Conservation (phyloP, 2,329 filamentous ascomycete genomes). For the Fusarium verrucosum region DNA sequence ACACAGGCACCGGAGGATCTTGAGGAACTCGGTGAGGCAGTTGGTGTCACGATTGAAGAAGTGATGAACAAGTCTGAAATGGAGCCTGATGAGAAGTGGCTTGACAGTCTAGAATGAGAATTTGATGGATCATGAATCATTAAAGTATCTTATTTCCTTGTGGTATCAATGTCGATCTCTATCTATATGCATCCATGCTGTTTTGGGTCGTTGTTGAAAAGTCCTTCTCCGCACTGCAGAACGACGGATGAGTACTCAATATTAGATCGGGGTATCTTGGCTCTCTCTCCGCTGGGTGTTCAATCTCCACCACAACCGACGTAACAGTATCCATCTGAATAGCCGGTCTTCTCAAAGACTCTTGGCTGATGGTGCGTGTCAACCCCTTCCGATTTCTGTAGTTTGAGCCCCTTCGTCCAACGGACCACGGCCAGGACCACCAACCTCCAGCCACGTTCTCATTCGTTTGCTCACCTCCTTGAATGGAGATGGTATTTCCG, state of each 20-base stretch:
- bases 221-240: slow-evolving; percentile 45
- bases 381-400: slow-evolving; percentile 20
- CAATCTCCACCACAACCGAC: slow-evolving; percentile 53
- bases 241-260: slow-evolving; percentile 40
- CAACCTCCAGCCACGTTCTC: slow-evolving; percentile 38
- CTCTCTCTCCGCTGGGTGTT: slow-evolving; percentile 42
- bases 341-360: slow-evolving; percentile 49
- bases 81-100: background rate
- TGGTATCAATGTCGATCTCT: background rate
- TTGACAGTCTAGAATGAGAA: background rate
- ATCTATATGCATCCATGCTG: slow-evolving; percentile 10
- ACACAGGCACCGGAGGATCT: background rate
- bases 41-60: background rate
- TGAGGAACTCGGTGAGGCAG: background rate
- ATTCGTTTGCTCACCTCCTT: slow-evolving; percentile 41
- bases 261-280: slow-evolving; percentile 39
- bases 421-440: slow-evolving; percentile 45
- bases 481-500: slow-evolving; percentile 55
- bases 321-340: slow-evolving; percentile 58
- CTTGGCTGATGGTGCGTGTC: slow-evolving; percentile 44
- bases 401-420: slow-evolving; percentile 5
- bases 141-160: background rate
- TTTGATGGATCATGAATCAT: background rate
- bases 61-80: rapidly evolving
- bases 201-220: slow-evolving; percentile 16